Conservation (phyloP, 257 asterid species). For the Verbena officinalis region DNA sequence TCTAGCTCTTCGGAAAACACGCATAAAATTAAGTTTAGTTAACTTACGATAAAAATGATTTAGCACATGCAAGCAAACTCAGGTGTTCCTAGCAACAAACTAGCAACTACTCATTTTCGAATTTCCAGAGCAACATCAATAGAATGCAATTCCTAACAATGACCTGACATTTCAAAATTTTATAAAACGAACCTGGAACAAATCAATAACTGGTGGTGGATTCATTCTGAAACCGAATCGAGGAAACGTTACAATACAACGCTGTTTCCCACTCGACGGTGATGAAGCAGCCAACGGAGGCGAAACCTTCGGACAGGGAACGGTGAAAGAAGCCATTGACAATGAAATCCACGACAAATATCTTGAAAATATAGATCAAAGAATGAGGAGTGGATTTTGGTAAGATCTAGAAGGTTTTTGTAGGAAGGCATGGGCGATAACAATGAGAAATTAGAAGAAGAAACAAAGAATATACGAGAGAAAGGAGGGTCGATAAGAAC, state of each 20-base stretch:
- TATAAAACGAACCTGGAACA: slow-evolving; percentile 5
- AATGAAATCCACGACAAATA: not conserved
- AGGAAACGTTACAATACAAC: slow-evolving; percentile 21
- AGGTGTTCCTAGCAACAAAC: not conserved
- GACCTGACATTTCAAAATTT: not conserved
- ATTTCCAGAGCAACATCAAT: too few species aligned
- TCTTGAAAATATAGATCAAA: not conserved
- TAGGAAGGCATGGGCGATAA: slow-evolving; percentile 36
- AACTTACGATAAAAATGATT: too few species aligned
- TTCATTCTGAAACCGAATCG: slow-evolving; percentile 27
- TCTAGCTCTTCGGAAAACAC: not conserved
- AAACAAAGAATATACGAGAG: not conserved
- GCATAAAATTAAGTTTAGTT: too few species aligned
- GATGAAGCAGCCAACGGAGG: slow-evolving; percentile 32
- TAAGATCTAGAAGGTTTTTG: slow-evolving; percentile 22
- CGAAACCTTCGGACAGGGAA: slow-evolving; percentile 36
- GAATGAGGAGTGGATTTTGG: not conserved
- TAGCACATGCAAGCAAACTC: not conserved
- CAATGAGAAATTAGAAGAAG: slow-evolving; percentile 23
- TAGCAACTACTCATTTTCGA: too few species aligned
- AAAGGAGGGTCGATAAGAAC: slow-evolving; percentile 34
- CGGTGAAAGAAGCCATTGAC: slow-evolving; percentile 39
- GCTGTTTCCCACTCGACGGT: slow-evolving; percentile 3
- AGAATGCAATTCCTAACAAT: not conserved
- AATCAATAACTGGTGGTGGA: not conserved